Evolutionary conservation across 2,329 filamentous ascomycete species (phyloP).

Genomic region (Aspergillus sclerotialis): DNA sequence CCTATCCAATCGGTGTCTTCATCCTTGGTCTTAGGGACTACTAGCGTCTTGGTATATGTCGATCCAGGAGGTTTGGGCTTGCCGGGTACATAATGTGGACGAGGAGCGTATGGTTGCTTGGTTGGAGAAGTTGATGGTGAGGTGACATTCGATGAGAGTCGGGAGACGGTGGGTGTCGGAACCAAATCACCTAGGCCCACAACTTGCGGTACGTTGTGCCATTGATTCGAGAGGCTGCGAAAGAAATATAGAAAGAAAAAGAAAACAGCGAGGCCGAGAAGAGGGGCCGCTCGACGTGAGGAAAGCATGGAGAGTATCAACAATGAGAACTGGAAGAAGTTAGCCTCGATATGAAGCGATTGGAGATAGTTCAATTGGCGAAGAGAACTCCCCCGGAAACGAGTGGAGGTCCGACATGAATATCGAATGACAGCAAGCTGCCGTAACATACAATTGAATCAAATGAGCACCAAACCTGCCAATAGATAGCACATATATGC

Average conservation of each 20-base stretch:
- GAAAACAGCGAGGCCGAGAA: slow-evolving; percentile 27
- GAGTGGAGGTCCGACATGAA: not conserved
- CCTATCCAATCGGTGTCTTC: slow-evolving; percentile 53
- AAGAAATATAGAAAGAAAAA: slow-evolving; percentile 21
- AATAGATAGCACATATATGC: not conserved
- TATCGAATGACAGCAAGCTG: not conserved
- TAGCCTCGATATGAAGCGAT: not conserved
- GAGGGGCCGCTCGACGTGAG: slow-evolving; percentile 23
- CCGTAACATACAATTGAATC: not conserved
- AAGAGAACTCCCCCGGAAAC: not conserved
- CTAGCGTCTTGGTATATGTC: slow-evolving; percentile 48
- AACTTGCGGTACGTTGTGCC: slow-evolving; percentile 27
- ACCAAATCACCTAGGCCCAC: slow-evolving; percentile 32
- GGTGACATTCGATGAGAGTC: slow-evolving; percentile 12
- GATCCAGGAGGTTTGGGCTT: slow-evolving; percentile 38
- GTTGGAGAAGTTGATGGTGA: slow-evolving; percentile 4
- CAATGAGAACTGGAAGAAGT: not conserved
- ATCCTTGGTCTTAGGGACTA: slow-evolving; percentile 46
- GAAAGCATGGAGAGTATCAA: slow-evolving; percentile 22
- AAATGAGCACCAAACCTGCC: not conserved
- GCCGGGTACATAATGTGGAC: slow-evolving; percentile 26
- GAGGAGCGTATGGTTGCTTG: slow-evolving; percentile 21
- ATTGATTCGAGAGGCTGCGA: slow-evolving; percentile 24
- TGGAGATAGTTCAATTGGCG: not conserved
- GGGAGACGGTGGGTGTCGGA: slow-evolving; percentile 7